Evolutionary conservation across 305 asterid genomes (phyloP).

Genomic region (Coffea humblotiana): DNA sequence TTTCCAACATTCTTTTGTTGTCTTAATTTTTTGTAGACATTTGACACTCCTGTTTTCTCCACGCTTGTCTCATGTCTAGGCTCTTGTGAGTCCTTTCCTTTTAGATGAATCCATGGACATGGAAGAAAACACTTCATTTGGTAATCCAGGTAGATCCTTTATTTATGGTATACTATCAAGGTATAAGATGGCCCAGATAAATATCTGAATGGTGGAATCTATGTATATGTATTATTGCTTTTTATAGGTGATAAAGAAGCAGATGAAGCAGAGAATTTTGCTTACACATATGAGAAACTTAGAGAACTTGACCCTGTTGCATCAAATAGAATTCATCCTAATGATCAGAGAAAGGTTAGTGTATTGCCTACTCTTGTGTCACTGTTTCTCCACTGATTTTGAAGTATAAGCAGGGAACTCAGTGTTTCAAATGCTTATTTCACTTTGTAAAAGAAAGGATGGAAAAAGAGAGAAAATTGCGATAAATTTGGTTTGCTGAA

Average conservation of each 20-base stretch:
- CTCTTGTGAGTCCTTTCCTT: constrained; percentile 87
- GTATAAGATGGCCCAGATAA: neutral
- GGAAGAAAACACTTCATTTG: constrained; percentile 44
- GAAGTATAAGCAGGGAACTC: neutral
- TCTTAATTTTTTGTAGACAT: neutral
- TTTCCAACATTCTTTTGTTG: neutral
- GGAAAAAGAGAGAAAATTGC: neutral
- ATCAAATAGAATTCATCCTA: constrained; percentile 89
- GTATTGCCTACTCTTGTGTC: constrained; percentile 3
- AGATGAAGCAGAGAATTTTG: constrained; percentile 36
- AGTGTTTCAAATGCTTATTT: neutral
- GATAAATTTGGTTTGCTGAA: neutral
- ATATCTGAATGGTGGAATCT: constrained; percentile 12
- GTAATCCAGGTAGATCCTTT: constrained; percentile 47
- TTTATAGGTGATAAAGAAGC: constrained; percentile 47
- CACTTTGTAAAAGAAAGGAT: neutral
- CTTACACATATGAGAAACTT: constrained; percentile 51
- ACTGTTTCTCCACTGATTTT: neutral
- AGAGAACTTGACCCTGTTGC: constrained; percentile 83
- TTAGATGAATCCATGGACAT: constrained; percentile 59
- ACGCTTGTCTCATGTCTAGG: constrained; percentile 36
- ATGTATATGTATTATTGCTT: constrained; percentile 16
- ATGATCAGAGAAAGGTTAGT: constrained; percentile 84
- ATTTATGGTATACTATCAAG: neutral
- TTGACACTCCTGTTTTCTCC: constrained; percentile 1